Evolutionary conservation across 225 moss, liverwort and hornwort species (phyloP).

Genomic region (Physcomitrium patens): DNA sequence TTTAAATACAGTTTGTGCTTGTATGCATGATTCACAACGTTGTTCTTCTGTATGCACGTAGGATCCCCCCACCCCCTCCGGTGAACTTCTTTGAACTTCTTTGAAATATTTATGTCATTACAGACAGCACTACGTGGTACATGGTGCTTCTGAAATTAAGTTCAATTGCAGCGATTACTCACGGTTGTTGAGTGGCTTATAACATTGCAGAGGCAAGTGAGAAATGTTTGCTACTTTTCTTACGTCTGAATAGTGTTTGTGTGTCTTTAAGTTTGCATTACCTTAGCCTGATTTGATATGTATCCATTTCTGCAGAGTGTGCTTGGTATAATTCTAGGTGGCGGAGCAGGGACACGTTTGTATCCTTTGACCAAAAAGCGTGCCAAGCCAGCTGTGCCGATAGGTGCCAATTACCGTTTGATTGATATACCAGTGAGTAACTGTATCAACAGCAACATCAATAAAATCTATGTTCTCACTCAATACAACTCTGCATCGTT

Average conservation of each 20-base stretch:
- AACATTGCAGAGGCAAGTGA: neutral
- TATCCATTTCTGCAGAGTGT: conserved; percentile 44
- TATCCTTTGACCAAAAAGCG: conserved; percentile 88
- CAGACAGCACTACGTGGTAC: neutral
- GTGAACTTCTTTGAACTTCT: neutral
- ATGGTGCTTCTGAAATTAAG: neutral
- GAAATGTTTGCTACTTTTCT: neutral
- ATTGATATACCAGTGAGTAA: conserved; percentile 94
- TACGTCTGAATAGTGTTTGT: neutral
- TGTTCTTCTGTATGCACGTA: neutral
- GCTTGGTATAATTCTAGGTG: conserved; percentile 83
- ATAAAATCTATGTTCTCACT: conserved; percentile 85
- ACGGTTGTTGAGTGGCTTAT: neutral
- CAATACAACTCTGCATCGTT: conserved; percentile 89
- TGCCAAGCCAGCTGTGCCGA: conserved; percentile 80
- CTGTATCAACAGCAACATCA: conserved; percentile 89
- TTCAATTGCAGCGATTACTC: neutral
- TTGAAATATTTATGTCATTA: neutral
- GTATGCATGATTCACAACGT: neutral
- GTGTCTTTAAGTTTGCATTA: neutral
- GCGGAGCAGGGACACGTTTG: conserved; percentile 73
- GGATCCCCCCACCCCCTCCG: neutral
- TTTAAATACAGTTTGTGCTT: neutral
- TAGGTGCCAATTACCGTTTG: conserved; percentile 84
- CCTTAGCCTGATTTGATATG: neutral